phyloP scores from a whole-genome alignment of 129 eudicot species.

The Centrapalus pauciflorus region DNA sequence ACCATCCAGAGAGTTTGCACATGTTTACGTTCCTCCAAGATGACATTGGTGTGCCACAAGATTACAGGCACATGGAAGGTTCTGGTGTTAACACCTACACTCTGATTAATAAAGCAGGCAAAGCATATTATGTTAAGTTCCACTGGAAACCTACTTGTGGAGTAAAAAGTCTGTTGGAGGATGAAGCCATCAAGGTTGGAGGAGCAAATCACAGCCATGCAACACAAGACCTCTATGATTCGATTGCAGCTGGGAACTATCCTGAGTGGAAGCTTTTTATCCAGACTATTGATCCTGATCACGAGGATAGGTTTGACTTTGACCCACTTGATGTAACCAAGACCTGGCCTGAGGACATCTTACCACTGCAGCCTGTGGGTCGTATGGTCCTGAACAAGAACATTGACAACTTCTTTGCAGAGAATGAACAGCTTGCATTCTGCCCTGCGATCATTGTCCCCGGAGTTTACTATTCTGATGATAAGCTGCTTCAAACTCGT shows the following conservation, averaged over 20 bases:
- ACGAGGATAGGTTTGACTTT: slow-evolving; percentile 68
- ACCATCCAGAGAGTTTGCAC: slow-evolving; percentile 71
- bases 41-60: slow-evolving; percentile 72
- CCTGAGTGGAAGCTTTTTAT: slow-evolving; percentile 79
- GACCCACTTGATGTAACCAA: slow-evolving; percentile 82
- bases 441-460: slow-evolving; percentile 72
- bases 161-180: slow-evolving; percentile 55
- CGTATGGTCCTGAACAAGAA: slow-evolving; percentile 78
- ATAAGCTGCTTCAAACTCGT: slow-evolving; percentile 74
- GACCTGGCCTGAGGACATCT: slow-evolving; percentile 83
- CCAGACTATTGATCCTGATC: slow-evolving; percentile 68
- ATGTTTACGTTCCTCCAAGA: slow-evolving; percentile 78
- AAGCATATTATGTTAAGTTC: slow-evolving; percentile 65
- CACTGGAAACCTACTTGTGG: slow-evolving; percentile 90
- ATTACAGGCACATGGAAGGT: slow-evolving; percentile 82
- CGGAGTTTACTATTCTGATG: slow-evolving; percentile 70
- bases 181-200: slow-evolving; percentile 58
- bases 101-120: slow-evolving; percentile 63
- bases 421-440: slow-evolving; percentile 80
- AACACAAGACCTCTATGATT: slow-evolving; percentile 70
- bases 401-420: slow-evolving; percentile 82
- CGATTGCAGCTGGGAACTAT: slow-evolving; percentile 67
- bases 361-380: slow-evolving; percentile 82
- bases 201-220: slow-evolving; percentile 79
- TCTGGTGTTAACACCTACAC: slow-evolving; percentile 79